Evolutionary conservation across 1,139 yeast species (phyloP).

Genomic region (Blastobotrys ciferrii): DNA sequence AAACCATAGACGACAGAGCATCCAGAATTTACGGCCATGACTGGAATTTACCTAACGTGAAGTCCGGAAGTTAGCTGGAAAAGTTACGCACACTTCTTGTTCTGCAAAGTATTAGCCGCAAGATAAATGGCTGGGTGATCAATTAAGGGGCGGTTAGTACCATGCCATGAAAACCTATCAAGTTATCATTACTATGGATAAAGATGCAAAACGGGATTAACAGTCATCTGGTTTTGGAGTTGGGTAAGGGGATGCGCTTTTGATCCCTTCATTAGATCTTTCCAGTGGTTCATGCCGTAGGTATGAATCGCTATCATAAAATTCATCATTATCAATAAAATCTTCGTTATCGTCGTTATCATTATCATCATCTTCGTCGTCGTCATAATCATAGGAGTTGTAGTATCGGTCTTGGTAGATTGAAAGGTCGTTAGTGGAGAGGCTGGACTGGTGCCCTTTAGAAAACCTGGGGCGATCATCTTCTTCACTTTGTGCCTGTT

Average conservation of each 20-base stretch:
- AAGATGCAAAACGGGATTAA: no score
- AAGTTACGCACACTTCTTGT: no score
- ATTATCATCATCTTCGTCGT: constrained; percentile 9
- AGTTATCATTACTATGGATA: no score
- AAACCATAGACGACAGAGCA: no score
- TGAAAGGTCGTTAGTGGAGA: constrained; percentile 4
- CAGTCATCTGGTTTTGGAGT: no score
- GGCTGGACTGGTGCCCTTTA: constrained; percentile 1
- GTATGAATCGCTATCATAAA: constrained; percentile 4
- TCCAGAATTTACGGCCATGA: no score
- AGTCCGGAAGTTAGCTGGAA: not conserved
- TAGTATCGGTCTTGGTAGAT: not conserved
- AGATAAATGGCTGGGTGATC: no score
- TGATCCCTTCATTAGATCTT: not conserved
- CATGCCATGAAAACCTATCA: no score
- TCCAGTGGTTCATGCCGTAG: not conserved
- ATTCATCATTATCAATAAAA: not conserved
- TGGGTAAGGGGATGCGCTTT: no score
- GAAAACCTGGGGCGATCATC: not conserved
- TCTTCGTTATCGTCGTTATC: constrained; percentile 5
- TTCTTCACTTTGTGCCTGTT: constrained; percentile 6
- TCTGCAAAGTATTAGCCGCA: no score
- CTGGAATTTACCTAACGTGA: no score
- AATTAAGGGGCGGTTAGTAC: no score
- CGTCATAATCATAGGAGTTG: not conserved